These are phyloP conservation scores for Thuja plicata DNA, from an alignment of 83 land plant species.

Conservation along the genomic window DNA sequence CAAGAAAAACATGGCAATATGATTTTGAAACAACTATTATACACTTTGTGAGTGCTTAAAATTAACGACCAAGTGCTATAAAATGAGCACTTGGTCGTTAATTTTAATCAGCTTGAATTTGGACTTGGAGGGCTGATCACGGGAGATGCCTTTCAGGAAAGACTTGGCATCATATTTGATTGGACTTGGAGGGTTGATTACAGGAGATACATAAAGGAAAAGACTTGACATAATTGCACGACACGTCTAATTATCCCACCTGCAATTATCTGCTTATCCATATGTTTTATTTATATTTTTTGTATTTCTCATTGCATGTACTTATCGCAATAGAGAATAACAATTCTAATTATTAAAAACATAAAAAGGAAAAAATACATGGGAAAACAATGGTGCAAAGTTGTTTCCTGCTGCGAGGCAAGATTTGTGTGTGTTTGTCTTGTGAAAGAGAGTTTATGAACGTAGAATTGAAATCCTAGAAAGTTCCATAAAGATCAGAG, in stretches of 20 bases:
- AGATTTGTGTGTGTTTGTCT: neutral
- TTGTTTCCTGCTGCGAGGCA: neutral
- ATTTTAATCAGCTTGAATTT: neutral
- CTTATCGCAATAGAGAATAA: neutral
- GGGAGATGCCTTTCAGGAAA: neutral
- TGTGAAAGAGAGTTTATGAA: neutral
- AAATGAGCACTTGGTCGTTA: neutral
- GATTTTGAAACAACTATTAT: neutral
- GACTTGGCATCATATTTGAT: too few relatives aligned
- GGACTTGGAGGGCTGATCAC: neutral
- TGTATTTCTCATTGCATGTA: neutral
- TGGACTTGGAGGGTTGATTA: neutral
- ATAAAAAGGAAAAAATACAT: constrained; percentile 7
- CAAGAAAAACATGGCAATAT: neutral
- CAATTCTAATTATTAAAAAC: neutral
- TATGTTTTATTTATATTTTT: neutral
- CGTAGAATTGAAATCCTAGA: neutral
- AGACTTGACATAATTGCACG: neutral
- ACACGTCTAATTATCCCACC: neutral
- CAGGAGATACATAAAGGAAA: neutral
- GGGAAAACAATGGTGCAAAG: neutral
- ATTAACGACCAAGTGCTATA: too few relatives aligned
- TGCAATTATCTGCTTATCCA: neutral
- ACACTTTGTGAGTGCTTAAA: neutral
- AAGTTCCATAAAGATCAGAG: neutral